Percentiles rank a stretch among this genome's conserved stretches.
Evolutionary conservation across 2,329 filamentous ascomycete genomes (phyloP).

Genomic region (Fonsecaea monophora): DNA sequence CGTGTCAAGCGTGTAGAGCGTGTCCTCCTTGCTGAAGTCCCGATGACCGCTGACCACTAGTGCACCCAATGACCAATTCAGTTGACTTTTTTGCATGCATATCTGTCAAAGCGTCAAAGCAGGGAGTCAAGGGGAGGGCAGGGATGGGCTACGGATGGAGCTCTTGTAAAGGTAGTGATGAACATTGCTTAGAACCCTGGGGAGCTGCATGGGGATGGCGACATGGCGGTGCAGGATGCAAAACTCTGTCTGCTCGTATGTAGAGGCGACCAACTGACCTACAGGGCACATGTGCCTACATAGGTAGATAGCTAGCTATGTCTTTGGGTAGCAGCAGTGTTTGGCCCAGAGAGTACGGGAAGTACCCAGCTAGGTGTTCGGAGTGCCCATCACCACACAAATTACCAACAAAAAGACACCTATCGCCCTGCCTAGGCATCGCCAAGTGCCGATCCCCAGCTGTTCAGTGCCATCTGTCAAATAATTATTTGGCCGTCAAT

Average conservation of each 20-base stretch:
- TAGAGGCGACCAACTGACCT: no score
- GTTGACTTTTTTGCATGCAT: conserved; percentile 11
- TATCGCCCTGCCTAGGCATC: not conserved
- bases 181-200: not conserved
- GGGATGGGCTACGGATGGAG: not conserved
- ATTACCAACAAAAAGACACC: not conserved
- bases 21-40: conserved; percentile 22
- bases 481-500: not conserved
- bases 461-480: conserved; percentile 20
- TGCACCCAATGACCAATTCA: conserved; percentile 11
- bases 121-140: conserved; percentile 14
- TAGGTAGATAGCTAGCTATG: no score
- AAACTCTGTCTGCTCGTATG: not conserved
- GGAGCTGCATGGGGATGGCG: conserved; percentile 14
- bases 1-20: not conserved
- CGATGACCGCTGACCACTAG: conserved; percentile 13
- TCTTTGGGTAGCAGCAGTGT: not conserved
- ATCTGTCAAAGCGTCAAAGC: not conserved
- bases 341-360: not conserved
- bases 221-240: conserved; percentile 9
- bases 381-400: conserved; percentile 1
- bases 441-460: conserved; percentile 4
- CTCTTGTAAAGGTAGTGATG: not conserved
- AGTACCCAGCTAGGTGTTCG: not conserved
- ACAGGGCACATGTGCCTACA: no score